phyloP scores from a whole-genome alignment of 2,329 filamentous ascomycete species.

The Neurospora sp. region DNA sequence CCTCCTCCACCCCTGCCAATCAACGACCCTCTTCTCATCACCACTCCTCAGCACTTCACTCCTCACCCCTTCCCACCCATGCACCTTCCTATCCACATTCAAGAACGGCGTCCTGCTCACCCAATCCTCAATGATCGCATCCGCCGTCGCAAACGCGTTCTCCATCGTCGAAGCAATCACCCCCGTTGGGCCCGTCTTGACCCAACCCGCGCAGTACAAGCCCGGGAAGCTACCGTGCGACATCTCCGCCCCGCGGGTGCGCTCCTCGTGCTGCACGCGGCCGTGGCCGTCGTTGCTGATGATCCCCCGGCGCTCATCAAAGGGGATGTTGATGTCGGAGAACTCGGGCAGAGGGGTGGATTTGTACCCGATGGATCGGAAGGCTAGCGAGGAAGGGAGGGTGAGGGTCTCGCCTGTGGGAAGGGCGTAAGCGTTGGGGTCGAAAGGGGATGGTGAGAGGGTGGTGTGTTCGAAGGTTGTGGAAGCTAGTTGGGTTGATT shows the following conservation, averaged over 20 bases:
- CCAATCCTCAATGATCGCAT: constrained; percentile 78
- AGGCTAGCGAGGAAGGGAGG: constrained; percentile 62
- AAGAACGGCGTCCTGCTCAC: constrained; percentile 31
- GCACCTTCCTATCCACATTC: constrained; percentile 12
- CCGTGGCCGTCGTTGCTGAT: constrained; percentile 77
- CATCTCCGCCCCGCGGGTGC: constrained; percentile 22
- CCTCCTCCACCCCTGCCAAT: constrained; percentile 74
- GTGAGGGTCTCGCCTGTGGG: constrained; percentile 39
- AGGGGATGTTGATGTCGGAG: constrained; percentile 62
- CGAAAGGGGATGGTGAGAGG: constrained; percentile 43
- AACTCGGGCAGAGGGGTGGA: constrained; percentile 71
- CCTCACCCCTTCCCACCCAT: constrained; percentile 71
- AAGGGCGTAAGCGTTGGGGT: constrained; percentile 37
- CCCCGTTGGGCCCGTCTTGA: constrained; percentile 87
- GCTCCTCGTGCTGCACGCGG: constrained; percentile 45
- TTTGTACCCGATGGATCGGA: constrained; percentile 93
- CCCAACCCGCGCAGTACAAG: constrained; percentile 91
- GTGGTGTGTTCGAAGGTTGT: constrained; percentile 58
- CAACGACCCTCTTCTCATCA: constrained; percentile 46
- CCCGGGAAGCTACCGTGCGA: constrained; percentile 48
- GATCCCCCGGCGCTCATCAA: constrained; percentile 63
- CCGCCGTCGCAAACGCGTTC: constrained; percentile 83
- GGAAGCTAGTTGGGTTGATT: constrained; percentile 44
- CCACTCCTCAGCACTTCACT: constrained; percentile 41
- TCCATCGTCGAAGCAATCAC: constrained; percentile 95